phyloP scores from a whole-genome alignment of 2,329 filamentous ascomycete species.

The Endocalyx cinctus region DNA sequence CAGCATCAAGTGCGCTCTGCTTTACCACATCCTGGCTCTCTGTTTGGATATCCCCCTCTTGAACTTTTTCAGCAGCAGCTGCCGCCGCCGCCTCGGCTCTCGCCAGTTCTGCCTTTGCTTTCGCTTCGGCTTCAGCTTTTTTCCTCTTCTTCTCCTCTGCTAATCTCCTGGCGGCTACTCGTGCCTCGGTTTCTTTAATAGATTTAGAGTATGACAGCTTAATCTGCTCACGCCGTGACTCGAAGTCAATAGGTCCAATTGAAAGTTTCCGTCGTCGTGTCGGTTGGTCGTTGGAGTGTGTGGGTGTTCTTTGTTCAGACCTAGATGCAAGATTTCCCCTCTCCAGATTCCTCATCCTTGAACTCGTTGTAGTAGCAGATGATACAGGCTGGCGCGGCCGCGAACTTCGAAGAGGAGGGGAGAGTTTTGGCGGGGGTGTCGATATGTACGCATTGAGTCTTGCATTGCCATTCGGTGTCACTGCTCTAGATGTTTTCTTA shows the following conservation, averaged over 20 bases:
- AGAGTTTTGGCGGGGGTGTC: constrained; percentile 64
- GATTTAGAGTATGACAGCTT: constrained; percentile 81
- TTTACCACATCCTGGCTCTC: constrained; percentile 3
- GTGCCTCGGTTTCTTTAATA: constrained; percentile 67
- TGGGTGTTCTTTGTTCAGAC: no score
- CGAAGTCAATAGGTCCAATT: constrained; percentile 77
- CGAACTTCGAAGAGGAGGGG: constrained; percentile 75
- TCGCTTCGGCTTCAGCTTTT: constrained; percentile 45
- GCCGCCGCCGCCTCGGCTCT: constrained; percentile 40
- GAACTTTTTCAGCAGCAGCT: constrained; percentile 36
- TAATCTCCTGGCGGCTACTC: constrained; percentile 44
- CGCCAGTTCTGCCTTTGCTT: constrained; percentile 37
- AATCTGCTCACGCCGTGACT: constrained; percentile 74
- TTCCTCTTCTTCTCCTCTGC: constrained; percentile 49
- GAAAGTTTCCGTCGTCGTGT: constrained; percentile 49
- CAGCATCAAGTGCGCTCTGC: constrained; percentile 3
- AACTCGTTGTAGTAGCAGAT: constrained; percentile 65
- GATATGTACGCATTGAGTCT: constrained; percentile 72
- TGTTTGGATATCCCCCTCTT: constrained; percentile 13
- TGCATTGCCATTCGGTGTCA: constrained; percentile 47
- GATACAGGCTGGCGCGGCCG: constrained; percentile 77
- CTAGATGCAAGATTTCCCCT: no score
- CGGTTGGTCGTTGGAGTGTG: constrained; percentile 31
- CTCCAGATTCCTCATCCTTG: constrained; percentile 61
- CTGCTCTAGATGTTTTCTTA: constrained; percentile 38